These are phyloP conservation scores for Cercophora samala DNA, from an alignment of 495 filamentous ascomycete species.

Conservation along the genomic window DNA sequence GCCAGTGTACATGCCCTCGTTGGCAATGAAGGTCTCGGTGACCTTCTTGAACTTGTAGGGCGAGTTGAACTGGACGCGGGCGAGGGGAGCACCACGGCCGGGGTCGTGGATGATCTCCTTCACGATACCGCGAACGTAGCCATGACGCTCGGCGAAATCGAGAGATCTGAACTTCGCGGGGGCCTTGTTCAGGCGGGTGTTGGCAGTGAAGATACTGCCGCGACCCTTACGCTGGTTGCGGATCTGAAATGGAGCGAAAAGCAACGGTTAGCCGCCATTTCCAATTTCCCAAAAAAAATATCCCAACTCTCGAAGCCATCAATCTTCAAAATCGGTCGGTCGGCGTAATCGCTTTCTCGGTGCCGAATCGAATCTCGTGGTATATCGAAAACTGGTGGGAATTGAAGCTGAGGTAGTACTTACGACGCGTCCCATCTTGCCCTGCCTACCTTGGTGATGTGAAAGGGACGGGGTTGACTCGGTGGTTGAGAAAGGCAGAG, in stretches of 20 bases:
- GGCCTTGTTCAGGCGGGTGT: slow-evolving; percentile 89
- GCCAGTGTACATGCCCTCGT: slow-evolving; percentile 99
- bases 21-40: slow-evolving; percentile 98
- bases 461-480: slow-evolving; percentile 35
- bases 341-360: slow-evolving; percentile 19
- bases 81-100: slow-evolving; percentile 95
- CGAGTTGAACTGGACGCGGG: slow-evolving; percentile 92
- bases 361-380: slow-evolving; percentile 19
- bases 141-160: slow-evolving; percentile 93
- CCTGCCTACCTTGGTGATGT: slow-evolving; percentile 35
- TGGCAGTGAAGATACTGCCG: slow-evolving; percentile 87
- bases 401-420: slow-evolving; percentile 30
- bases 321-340: slow-evolving; percentile 17
- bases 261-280: slow-evolving; percentile 27
- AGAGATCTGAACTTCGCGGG: slow-evolving; percentile 84
- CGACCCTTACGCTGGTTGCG: slow-evolving; percentile 98
- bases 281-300: slow-evolving; percentile 11
- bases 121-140: slow-evolving; percentile 93
- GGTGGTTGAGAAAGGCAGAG: slow-evolving; percentile 32
- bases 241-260: slow-evolving; percentile 54
- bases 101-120: slow-evolving; percentile 99
- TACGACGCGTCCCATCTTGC: slow-evolving; percentile 54
- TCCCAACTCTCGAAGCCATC: slow-evolving; percentile 2
- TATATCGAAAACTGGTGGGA: slow-evolving; percentile 14
- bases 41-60: slow-evolving; percentile 83